Conservation (phyloP, 371 early-diverging fungal species). For the Catenaria anguillulae region DNA sequence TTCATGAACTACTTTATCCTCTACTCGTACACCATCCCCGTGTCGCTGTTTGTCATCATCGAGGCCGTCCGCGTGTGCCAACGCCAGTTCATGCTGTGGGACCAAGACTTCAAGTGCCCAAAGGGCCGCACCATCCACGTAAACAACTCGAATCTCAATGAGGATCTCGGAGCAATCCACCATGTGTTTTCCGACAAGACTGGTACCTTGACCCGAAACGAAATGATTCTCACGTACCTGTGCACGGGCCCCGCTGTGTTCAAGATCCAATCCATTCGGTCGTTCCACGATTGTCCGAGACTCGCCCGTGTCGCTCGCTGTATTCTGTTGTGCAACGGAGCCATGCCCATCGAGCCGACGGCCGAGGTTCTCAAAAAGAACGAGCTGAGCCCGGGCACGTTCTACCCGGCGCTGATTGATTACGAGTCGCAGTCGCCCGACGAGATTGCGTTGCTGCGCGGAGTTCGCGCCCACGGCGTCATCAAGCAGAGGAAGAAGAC, state of each 20-base stretch:
- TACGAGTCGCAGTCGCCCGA: conserved; percentile 31
- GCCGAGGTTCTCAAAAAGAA: too few species aligned
- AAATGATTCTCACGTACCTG: conserved; percentile 33
- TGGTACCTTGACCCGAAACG: conserved; percentile 56
- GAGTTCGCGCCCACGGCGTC: conserved; percentile 14
- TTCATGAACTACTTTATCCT: conserved; percentile 17
- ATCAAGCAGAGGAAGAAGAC: conserved; percentile 22
- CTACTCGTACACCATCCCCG: conserved; percentile 44
- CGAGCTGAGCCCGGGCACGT: neutral
- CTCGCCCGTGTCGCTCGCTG: neutral
- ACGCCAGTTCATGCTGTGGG: conserved; percentile 26
- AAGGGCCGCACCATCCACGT: neutral
- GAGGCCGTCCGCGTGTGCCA: conserved; percentile 44
- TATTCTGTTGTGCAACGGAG: neutral
- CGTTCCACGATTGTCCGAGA: too few species aligned
- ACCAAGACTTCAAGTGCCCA: conserved; percentile 21
- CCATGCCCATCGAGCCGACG: neutral
- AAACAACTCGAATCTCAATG: conserved; percentile 32
- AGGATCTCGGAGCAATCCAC: conserved; percentile 42
- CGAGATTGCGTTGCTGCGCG: conserved; percentile 30
- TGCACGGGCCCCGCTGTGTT: conserved; percentile 4
- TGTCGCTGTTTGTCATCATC: conserved; percentile 51
- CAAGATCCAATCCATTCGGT: neutral
- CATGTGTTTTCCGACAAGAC: conserved; percentile 57
- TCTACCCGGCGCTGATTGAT: neutral